Conservation (phyloP, 768 basidiomycete genomes). For the Podaxis rugospora region DNA sequence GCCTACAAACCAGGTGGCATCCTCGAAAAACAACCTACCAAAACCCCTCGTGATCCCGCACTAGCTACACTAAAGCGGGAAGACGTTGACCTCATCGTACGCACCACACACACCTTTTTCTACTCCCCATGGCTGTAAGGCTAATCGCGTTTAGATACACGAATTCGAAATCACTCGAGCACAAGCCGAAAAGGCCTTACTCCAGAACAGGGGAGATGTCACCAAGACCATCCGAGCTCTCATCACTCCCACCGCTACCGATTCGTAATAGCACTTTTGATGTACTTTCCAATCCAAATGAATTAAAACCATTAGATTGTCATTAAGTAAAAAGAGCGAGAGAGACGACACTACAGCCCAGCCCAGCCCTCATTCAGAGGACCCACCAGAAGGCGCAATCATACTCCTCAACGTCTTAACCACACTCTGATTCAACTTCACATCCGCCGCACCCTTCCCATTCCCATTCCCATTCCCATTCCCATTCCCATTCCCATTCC, state of each 20-base stretch:
- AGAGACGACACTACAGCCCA: not conserved
- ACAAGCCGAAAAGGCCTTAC: slow-evolving; percentile 56
- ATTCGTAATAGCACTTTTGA: not conserved
- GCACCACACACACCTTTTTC: slow-evolving; percentile 16
- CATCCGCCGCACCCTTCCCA: not conserved
- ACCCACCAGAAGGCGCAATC: not conserved
- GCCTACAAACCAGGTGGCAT: slow-evolving; percentile 53
- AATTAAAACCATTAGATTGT: not conserved
- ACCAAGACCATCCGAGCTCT: slow-evolving; percentile 44
- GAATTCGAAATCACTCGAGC: slow-evolving; percentile 60
- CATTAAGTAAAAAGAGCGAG: not conserved
- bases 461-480: not conserved
- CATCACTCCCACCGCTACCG: slow-evolving; percentile 18
- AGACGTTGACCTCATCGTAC: slow-evolving; percentile 62
- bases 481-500: not conserved
- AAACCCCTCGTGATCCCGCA: slow-evolving; percentile 37
- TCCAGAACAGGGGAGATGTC: slow-evolving; percentile 50
- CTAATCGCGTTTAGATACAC: slow-evolving; percentile 36
- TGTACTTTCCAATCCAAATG: too few species aligned
- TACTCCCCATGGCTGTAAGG: not conserved
- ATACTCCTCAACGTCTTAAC: not conserved
- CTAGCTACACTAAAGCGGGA: slow-evolving; percentile 44
- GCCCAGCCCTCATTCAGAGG: not conserved
- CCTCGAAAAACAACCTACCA: slow-evolving; percentile 52
- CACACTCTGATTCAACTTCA: not conserved